Evolutionary conservation across 192 early-diverging fungal species (phyloP), one percentile per base, ranked within the genome.

Genomic region (Podila verticillata): DNA sequence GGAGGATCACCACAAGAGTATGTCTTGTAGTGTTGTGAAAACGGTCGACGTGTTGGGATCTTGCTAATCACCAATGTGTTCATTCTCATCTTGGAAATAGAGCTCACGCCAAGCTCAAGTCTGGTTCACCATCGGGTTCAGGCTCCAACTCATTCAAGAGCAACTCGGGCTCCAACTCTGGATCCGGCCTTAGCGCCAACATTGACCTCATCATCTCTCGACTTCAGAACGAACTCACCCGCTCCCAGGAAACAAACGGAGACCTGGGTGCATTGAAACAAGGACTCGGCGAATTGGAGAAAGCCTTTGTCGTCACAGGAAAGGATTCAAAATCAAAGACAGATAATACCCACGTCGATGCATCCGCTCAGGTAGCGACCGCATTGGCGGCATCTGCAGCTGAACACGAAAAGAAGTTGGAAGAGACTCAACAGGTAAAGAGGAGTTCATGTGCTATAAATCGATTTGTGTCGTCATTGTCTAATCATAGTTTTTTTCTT

Each of bases 1-100:
- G 75, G 70, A 7, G 61, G 69, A n/a, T 80, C 75, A 20, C 68
- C 75, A 1, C 75, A 72, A 63, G 75, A 80, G 75, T 80, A 72
- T 15, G 75, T 0, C 39, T 44, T 3, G 39, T n/a, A n/a, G n/a
- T 44, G 12, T 1, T 30, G 12, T 57, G 39, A 7, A 49, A 0
- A 51, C 19, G 26, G 24, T 19, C 44, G 10, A 48, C 24, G 22
- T 17, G 0, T 20, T 59, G 58, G 30, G 9, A 47, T 22, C 17
- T 0, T 35, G 1, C 26, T 63, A 15, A 10, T 57, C 60, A 24
- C 48, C n/a, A 47, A 7, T 44, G 31, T 28, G 35, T 47, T 30
- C 29, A 9, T 26, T 30, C 47, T 57, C 7, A n/a, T 34, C 24
- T 15, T 4, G 20, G 28, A 49, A 20, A 8, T 57, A 79, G 75